Evolutionary conservation across 1,284 basidiomycete genomes (phyloP).

Genomic region (Pseudozyma pruni): DNA sequence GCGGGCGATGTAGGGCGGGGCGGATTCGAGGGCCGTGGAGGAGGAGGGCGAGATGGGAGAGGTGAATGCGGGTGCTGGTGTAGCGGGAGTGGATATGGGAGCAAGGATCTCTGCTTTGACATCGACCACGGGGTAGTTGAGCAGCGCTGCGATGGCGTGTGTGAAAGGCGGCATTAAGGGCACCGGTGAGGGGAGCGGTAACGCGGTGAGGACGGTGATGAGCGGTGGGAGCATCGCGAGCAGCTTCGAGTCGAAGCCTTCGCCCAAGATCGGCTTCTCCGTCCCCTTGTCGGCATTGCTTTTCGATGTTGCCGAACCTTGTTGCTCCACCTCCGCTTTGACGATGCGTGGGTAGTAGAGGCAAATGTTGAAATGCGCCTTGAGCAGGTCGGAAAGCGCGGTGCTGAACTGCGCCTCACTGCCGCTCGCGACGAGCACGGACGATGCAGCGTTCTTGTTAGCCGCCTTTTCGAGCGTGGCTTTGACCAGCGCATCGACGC

Average conservation of each 20-base stretch:
- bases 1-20: constrained; percentile 25
- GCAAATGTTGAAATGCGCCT: constrained; percentile 59
- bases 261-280: constrained; percentile 30
- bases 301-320: constrained; percentile 10
- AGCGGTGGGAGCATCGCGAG: constrained; percentile 48
- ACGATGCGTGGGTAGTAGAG: constrained; percentile 59
- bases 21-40: constrained; percentile 14
- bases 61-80: background rate
- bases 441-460: constrained; percentile 6
- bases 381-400: constrained; percentile 56
- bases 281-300: background rate
- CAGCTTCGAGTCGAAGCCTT: constrained; percentile 40
- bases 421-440: constrained; percentile 28
- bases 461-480: constrained; percentile 17
- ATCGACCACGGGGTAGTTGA: constrained; percentile 52
- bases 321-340: constrained; percentile 25
- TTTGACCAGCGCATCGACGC: constrained; percentile 29
- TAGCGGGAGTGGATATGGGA: background rate
- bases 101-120: constrained; percentile 23
- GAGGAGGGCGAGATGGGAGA: constrained; percentile 26
- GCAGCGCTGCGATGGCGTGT: constrained; percentile 57
- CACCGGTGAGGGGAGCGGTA: constrained; percentile 24
- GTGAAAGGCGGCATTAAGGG: constrained; percentile 54
- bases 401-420: constrained; percentile 37
- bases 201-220: constrained; percentile 33